Evolutionary conservation across 78 protist species (phyloP), one percentile per base, ranked within the genome.

Genomic region (Dictyostelium capitatum): DNA sequence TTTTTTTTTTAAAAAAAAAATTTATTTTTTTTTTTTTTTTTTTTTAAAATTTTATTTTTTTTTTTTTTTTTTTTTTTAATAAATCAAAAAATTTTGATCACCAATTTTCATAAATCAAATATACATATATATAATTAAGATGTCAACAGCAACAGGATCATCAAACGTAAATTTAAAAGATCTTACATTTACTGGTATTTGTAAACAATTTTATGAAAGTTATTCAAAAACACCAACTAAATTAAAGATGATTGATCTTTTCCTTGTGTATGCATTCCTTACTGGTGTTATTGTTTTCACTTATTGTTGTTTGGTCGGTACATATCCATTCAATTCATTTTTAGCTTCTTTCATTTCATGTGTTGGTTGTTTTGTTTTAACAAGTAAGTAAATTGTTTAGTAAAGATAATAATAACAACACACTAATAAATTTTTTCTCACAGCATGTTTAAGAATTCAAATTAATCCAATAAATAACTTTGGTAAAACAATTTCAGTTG

Each of bases 291-390:
- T 84, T 84, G 97, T 94, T 48, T 94, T 96, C 73, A 90, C 85
- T 12, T 96, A 96, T 79, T 79, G 95, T 89, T 37, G 75, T 65
- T 53, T 94, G 4, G 97, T 94, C 80, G 97, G 97, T 81, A 89
- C 96, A 48, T 89, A 83, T 83, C 97, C 97, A 67, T 96, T 96
- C 95, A 96, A 94, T 92, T 80, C 97, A 46, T 94, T 96, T 90
- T 84, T 96, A 67, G 81, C 95, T 75, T 95, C 96, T 25, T 96
- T 96, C 91, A 75, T 96, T 70, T 90, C 96, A 30, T 48, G 83
- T 70, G 95, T 96, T 70, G 97, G 97, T 73, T 41, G 80, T 43
- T 93, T 94, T 28, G 82, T 96, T 56, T 62, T 94, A 20, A 73
- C 96, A 20, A 84, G 97, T 95, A 72, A 50, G 96, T 32, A 30